Percentiles rank a stretch among this genome's conserved stretches.
These are phyloP conservation scores for Pholiota conissans DNA, from an alignment of 768 basidiomycete genomes.

Conservation along the genomic window DNA sequence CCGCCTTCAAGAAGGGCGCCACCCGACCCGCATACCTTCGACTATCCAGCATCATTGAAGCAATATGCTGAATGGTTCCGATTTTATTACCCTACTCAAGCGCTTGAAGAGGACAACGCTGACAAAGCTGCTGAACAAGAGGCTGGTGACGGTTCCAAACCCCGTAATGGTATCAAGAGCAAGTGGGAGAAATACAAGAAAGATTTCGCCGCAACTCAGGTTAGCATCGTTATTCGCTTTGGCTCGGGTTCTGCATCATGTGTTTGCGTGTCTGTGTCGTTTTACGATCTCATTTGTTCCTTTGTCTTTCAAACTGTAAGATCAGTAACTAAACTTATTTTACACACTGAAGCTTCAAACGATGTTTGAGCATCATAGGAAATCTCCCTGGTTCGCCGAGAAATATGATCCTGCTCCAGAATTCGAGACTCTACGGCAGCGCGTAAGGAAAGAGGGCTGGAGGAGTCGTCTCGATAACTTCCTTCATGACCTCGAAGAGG, in stretches of 20 bases:
- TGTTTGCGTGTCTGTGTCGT: conserved; percentile 22
- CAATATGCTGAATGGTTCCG: conserved; percentile 91
- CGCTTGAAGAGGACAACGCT: conserved; percentile 77
- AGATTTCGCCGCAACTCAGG: conserved; percentile 85
- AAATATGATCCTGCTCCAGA: conserved; percentile 85
- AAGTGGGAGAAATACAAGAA: conserved; percentile 96
- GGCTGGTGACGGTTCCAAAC: conserved; percentile 79
- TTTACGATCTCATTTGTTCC: conserved; percentile 12
- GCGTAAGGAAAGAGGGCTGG: conserved; percentile 87
- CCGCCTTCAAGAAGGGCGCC: conserved; percentile 61
- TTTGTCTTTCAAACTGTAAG: conserved; percentile 18
- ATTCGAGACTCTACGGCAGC: conserved; percentile 66
- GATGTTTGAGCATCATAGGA: conserved; percentile 93
- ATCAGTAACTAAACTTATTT: conserved; percentile 33
- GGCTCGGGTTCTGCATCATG: conserved; percentile 23
- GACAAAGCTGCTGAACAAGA: conserved; percentile 86
- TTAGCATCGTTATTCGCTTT: conserved; percentile 42
- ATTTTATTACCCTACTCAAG: conserved; percentile 70
- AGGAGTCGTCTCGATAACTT: conserved; percentile 71
- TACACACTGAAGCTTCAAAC: conserved; percentile 79
- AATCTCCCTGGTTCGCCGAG: conserved; percentile 97
- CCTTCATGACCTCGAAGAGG: conserved; percentile 76
- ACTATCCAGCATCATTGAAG: conserved; percentile 79
- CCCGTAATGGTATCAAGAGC: conserved; percentile 78
- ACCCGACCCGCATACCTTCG: conserved; percentile 78